Conservation (phyloP, 176 grass and related monocot genomes). For the Rhynchospora tenuis region DNA sequence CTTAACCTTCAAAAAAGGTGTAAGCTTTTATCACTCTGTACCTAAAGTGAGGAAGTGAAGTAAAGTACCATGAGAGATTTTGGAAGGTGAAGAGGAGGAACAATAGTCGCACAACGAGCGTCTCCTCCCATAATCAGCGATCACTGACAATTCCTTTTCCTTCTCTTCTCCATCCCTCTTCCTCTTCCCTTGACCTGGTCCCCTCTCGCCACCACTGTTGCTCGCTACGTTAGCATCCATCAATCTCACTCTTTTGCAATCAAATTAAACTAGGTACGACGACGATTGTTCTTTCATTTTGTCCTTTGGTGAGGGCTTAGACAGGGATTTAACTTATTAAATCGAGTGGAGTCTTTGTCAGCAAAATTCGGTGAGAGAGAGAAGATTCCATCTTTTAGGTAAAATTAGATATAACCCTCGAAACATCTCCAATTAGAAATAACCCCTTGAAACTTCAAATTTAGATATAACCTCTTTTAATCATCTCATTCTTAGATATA, state of each 20-base stretch:
- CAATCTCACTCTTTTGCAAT: background rate
- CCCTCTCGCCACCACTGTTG: slow-evolving; percentile 6
- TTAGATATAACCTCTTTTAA: too few relatives aligned
- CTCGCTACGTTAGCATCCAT: slow-evolving; percentile 10
- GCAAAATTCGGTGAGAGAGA: too few relatives aligned
- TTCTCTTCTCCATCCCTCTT: background rate
- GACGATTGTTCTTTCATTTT: too few relatives aligned
- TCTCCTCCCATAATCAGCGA: slow-evolving; percentile 1
- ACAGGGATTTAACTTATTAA: too few relatives aligned
- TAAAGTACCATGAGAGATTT: slow-evolving; percentile 9
- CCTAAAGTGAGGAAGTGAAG: background rate
- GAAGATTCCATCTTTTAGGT: too few relatives aligned
- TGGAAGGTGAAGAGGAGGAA: background rate
- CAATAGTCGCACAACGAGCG: slow-evolving; percentile 19
- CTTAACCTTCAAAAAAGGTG: background rate
- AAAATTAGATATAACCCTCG: too few relatives aligned
- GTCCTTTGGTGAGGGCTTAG: too few relatives aligned
- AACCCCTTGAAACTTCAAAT: too few relatives aligned
- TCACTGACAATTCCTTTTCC: background rate
- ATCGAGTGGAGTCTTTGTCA: too few relatives aligned
- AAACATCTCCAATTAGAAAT: too few relatives aligned
- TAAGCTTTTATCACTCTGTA: background rate
- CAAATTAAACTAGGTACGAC: background rate
- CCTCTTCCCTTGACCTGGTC: background rate
- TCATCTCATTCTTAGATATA: too few relatives aligned